Base-by-base conservation (phyloP, 1,139 yeast genomes). In the Saccharomyces hybrid region DNA sequence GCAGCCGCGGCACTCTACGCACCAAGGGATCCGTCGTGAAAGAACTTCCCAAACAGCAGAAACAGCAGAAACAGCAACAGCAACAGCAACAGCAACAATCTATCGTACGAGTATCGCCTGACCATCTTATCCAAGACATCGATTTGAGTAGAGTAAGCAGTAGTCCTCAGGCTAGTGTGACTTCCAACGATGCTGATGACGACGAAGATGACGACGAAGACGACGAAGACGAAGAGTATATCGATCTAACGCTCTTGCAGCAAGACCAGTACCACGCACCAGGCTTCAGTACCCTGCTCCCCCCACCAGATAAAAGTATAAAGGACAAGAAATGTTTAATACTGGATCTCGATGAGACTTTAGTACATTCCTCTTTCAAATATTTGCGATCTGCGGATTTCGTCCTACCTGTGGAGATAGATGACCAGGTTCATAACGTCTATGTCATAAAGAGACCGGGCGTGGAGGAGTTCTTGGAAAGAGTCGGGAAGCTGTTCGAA, bases 401-500 rank as follows among this genome's bases (percentile, higher is more conserved):
- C 73, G 95, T 93, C 52, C 88, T 93, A 54, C 96, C 96, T 11
- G 90, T 84, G 52, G 89, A 84, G 70, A 91, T 93, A 59, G 97
- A 93, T 66, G 84, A 84, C 64, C 93, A 87, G 70, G 78, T 84
- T 32, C 98, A 93, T 71, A 95, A 89, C 67, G 98, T 93, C 48
- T 91, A 89, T 69, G 99, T 93, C 30, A 89, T 90, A 56, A 93
- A 93, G 69, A 80, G 99, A 63, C 99, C 99, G 0, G 98, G 98
- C 0, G 98, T 93, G 52, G 98, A 93, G 71, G 95, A 88, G 67
- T 93, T 93, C 66, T 77, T 93, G 75, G 76, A 75, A 60, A 78
- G 80, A 59, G 96, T 91, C 52, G 96, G 97, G 31, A 79, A 88
- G 68, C 72, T 91, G 67, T 93, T 78, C 68, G 99, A 93, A 72